Conservation (phyloP, 768 basidiomycete species). For the Gloeopeniophorella convolvens region DNA sequence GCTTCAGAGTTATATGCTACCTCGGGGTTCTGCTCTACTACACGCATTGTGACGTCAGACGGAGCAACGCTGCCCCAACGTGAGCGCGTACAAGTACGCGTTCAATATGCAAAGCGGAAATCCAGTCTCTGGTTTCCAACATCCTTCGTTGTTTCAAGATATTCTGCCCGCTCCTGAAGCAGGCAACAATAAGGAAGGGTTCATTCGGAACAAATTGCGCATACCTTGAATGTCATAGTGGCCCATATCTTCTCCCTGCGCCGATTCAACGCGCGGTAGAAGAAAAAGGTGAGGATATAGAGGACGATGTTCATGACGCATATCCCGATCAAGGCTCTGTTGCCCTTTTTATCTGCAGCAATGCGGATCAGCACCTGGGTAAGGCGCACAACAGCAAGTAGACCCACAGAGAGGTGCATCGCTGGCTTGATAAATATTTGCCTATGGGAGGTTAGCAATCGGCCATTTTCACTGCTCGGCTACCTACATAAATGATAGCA, state of each 20-base stretch:
- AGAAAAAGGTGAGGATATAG: constrained; percentile 46
- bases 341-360: constrained; percentile 53
- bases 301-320: constrained; percentile 46
- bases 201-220: background rate
- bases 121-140: constrained; percentile 54
- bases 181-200: background rate
- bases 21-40: too few species aligned
- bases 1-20: too few species aligned
- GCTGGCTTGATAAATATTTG: constrained; percentile 49
- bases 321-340: constrained; percentile 48
- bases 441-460: constrained; percentile 29
- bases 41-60: too few species aligned
- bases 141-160: constrained; percentile 56
- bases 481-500: constrained; percentile 41
- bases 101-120: constrained; percentile 54
- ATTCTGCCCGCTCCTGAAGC: constrained; percentile 46
- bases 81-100: background rate
- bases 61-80: background rate
- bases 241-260: constrained; percentile 47
- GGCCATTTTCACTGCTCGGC: too few species aligned
- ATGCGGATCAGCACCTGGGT: background rate
- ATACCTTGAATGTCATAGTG: constrained; percentile 41
- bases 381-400: background rate
- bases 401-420: constrained; percentile 34
- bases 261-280: constrained; percentile 47